These are phyloP conservation scores for Penicillium chermesinum DNA, from an alignment of 495 filamentous ascomycete species.

Conservation along the genomic window DNA sequence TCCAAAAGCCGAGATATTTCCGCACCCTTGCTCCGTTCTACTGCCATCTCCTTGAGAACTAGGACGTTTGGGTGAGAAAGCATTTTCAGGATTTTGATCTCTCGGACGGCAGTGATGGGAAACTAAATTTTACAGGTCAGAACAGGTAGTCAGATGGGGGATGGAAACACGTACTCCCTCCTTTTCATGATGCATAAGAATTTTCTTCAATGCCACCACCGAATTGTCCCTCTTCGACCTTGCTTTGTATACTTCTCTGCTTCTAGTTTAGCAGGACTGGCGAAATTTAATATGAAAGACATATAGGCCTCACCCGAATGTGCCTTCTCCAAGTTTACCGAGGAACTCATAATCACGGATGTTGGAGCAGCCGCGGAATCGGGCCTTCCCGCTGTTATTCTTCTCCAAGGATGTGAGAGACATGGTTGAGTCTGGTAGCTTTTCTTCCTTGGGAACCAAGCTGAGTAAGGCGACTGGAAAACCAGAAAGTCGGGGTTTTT, in stretches of 20 bases:
- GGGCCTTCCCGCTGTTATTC: constrained; percentile 31
- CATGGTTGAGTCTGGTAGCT: constrained; percentile 14
- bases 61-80: constrained; percentile 86
- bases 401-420: constrained; percentile 31
- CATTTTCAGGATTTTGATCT: constrained; percentile 96
- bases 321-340: constrained; percentile 93
- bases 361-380: constrained; percentile 78
- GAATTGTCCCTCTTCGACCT: constrained; percentile 65
- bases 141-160: not conserved
- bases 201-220: constrained; percentile 88
- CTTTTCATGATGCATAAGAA: constrained; percentile 93
- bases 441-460: too few species aligned
- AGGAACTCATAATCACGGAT: constrained; percentile 85
- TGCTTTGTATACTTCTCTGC: constrained; percentile 87
- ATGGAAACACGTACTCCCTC: constrained; percentile 62
- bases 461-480: too few species aligned
- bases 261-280: too few species aligned
- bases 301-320: constrained; percentile 71
- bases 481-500: too few species aligned
- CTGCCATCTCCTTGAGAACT: constrained; percentile 88
- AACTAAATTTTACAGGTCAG: constrained; percentile 48
- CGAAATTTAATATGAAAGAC: too few species aligned
- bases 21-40: constrained; percentile 70
- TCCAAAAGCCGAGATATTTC: not conserved
- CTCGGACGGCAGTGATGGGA: constrained; percentile 92